Base-by-base conservation (phyloP, 2,329 filamentous ascomycete genomes). In the Ceratocystis huliohia region DNA sequence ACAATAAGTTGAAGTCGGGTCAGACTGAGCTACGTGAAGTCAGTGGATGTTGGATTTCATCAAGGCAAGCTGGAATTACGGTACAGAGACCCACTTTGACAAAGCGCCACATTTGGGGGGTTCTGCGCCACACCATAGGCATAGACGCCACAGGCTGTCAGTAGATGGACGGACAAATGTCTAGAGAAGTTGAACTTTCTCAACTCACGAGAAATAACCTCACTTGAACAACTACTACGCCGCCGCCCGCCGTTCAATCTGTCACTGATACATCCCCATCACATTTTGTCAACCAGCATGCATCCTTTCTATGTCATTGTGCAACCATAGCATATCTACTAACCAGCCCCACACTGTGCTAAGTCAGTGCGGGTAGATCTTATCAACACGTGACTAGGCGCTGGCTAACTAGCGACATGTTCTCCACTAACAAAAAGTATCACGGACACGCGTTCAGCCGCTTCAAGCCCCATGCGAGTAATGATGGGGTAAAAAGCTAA, bases 381-480 rank as follows among this genome's bases (percentile, higher is more conserved):
- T 65, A 65, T 65, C 48, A 30, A 5, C 63, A 65, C 63, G 63
- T 65, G 63, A 56, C 48, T 8, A n/a, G 48, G 20, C 33, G 28
- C 25, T 20, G 48, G 37, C 46, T 44, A 53, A 7, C 46, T 8
- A 50, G 17, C 46, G 33, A 17, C 45, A 53, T 22, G 45, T 50
- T 33, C 28, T 50, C 44, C 30, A 50, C 48, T 37, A 59, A 33
- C 20, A 37, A 37, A n/a, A 41, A 30, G 10, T 37, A 65, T 57
- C 48, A 25, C 46, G 33, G 15, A 20, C 48, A 15, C 37, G 30
- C 33, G 63, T 33, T 65, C 25, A 22, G 30, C 48, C 25, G 33
- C 28, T 8, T 57, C 37, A 65, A 5, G 20, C 22, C 3, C 48
- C 48, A 15, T 53, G 15, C 10, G 28, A 25, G 13, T 25, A 28